Base-by-base conservation (phyloP, 768 basidiomycete genomes). In the Xanthoconium purpureum region DNA sequence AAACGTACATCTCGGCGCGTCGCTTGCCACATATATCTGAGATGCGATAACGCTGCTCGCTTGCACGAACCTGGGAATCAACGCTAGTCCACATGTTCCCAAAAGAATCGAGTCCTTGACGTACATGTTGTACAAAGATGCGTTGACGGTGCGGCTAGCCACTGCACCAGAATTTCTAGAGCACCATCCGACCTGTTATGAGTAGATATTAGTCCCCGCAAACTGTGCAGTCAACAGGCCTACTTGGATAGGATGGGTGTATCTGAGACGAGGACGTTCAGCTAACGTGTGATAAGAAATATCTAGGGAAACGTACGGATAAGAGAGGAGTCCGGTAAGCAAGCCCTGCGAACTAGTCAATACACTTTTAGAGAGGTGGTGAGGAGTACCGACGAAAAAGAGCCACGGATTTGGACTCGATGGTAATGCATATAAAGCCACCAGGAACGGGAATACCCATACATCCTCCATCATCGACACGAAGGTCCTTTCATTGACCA, bases 381-480 rank as follows among this genome's bases (percentile, higher is more conserved):
- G 15, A n/a, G 17, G 12, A 13, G 45, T 6, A 57, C 79, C 40
- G 38, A 81, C 83, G 55, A 77, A 84, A 66, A 78, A 80, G 9
- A 77, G 47, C 83, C 83, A 84, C 24, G 73, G 79, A 47, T 80
- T 81, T 1, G 78, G 76, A 5, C 75, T 69, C n/a, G 65, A 70
- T 0, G 80, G 80, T 0, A 84, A 69, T 7, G 73, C 70, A 55
- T 81, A 81, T 15, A 85, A 54, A 0, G 82, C 83, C 30, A 88
- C 72, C 47, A 87, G 69, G 70, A 84, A 84, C 3, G 85, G 83
- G 15, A 88, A 69, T 0, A 75, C 68, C 87, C 87, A 89, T 5
- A 85, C 32, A 57, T 84, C 77, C 56, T 82, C 76, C 44, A 74
- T 65, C 75, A 82, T 80, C 1, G 84, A 72, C 15, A 84, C 76